These are phyloP conservation scores for Glonium stellatum DNA, from an alignment of 495 filamentous ascomycete species.

Conservation along the genomic window DNA sequence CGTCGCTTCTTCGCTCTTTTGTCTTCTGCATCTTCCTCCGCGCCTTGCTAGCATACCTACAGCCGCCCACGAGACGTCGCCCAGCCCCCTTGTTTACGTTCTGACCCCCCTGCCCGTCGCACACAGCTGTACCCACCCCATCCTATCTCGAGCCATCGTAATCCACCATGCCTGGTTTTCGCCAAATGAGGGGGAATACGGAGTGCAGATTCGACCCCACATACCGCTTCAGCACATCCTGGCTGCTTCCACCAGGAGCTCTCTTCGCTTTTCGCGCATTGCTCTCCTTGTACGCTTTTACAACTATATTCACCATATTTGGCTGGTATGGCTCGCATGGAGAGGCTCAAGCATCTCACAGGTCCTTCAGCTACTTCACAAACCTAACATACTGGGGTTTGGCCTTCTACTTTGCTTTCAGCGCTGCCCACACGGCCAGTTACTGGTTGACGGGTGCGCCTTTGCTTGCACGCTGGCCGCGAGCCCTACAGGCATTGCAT, in stretches of 20 bases:
- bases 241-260: conserved; percentile 58
- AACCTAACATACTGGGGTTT: conserved; percentile 72
- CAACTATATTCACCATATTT: conserved; percentile 62
- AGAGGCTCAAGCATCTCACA: conserved; percentile 34
- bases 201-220: conserved; percentile 16
- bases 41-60: too few relatives aligned
- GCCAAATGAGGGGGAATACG: not conserved
- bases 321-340: conserved; percentile 47
- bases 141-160: not conserved
- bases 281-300: conserved; percentile 63
- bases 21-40: too few relatives aligned
- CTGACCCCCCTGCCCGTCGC: not conserved
- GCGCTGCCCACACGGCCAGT: conserved; percentile 56
- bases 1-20: too few relatives aligned
- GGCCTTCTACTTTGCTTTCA: conserved; percentile 65
- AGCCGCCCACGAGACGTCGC: too few relatives aligned
- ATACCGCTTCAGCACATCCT: conserved; percentile 66
- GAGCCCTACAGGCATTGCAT: conserved; percentile 58
- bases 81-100: not conserved
- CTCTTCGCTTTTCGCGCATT: conserved; percentile 54
- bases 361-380: conserved; percentile 74
- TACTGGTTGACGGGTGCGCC: conserved; percentile 51
- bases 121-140: not conserved
- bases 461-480: conserved; percentile 55
- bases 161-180: conserved; percentile 9